Evolutionary conservation across 2,329 filamentous ascomycete species (phyloP), one percentile per base, ranked within the genome.

Genomic region (Pleurostoma richardsiae): DNA sequence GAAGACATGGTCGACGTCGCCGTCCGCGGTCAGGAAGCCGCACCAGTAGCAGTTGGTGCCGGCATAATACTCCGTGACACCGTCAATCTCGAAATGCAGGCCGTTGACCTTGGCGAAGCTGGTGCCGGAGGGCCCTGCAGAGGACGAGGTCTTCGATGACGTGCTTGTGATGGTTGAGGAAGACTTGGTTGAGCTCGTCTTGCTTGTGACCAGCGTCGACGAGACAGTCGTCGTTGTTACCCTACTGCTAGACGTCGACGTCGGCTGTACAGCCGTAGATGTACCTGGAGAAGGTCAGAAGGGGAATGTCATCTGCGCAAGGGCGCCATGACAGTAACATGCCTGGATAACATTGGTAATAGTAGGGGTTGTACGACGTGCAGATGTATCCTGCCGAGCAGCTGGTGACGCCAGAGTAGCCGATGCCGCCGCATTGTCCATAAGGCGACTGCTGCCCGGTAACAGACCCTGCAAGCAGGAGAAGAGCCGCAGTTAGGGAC

Each of bases 1-100:
- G 47, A 67, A 63, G 30, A 58, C 54, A 26, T 59, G 58, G 47
- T 76, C 69, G 30, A 75, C 65, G 54, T 76, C 73, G 26, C 44
- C 39, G 27, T 51, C 64, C 46, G 72, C 72, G 42, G 67, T 73
- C 30, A 77, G 56, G 62, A 77, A 77, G 8, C 65, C 65, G 41
- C 77, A 68, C 75, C 74, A 79, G 61, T 77, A 79, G 45, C 68
- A 64, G 60, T 79, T 79, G 19, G 72, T 77, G 31, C 75, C 76
- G 7, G 72, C 72, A 52, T 68, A 76, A 56, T 77, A 73, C 42
- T 64, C 57, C 4, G 65, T 63, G 45, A 59, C 59, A 39, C 70
- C 69, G 52, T 73, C 68, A 47, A 73, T 70, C 45, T 63, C 58
- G 54, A 70, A 70, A 19, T 62, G 43, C 8, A 57, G 48, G 4